Evolutionary conservation across 768 basidiomycete species (phyloP), one percentile per base, ranked within the genome.

Genomic region (Cystoderma amianthinum): DNA sequence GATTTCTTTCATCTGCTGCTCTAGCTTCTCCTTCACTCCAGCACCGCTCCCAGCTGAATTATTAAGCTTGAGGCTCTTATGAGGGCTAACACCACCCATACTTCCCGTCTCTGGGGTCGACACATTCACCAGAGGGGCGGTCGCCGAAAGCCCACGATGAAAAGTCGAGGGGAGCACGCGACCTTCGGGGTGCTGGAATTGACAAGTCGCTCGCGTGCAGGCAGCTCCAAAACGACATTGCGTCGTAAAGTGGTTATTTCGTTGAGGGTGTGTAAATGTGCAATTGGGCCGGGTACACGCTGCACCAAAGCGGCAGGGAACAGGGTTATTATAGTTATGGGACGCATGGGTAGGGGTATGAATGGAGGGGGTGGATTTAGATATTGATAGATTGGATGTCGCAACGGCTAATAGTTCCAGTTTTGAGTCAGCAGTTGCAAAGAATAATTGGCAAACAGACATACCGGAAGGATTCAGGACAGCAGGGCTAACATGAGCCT

Each of bases 161-260:
- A 92, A 92, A 10, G 80, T 67, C 2, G 78, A 69, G 2, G 89
- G 88, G 5, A 90, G 69, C 17, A 86, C 84, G 10, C 89, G 83
- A 7, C 85, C 85, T 43, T 87, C 80, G 0, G 95, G 95, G 56
- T 99, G 95, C 47, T 87, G 80, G 72, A 85, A 99, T n/a, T 80
- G 63, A 59, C 95, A 98, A 47, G 80, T 74, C 23, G 81, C 79
- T 41, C 90, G 80, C 6, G 91, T 96, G 61, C 95, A 98, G 15
- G 67, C 75, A 11, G 85, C 67, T 16, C 90, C 94, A 51, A 89
- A 97, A 40, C 85, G 78, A 62, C 95, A 98, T 20, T 71, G 68
- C 15, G 60, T 51, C n/a, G n/a, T n/a, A n/a, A n/a, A n/a, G n/a
- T n/a, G n/a, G 53, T 51, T 55, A 41, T 56, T 52, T 38, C 74